phyloP scores from a whole-genome alignment of 768 basidiomycete genomes.

The Macrolepiota fuliginosa region DNA sequence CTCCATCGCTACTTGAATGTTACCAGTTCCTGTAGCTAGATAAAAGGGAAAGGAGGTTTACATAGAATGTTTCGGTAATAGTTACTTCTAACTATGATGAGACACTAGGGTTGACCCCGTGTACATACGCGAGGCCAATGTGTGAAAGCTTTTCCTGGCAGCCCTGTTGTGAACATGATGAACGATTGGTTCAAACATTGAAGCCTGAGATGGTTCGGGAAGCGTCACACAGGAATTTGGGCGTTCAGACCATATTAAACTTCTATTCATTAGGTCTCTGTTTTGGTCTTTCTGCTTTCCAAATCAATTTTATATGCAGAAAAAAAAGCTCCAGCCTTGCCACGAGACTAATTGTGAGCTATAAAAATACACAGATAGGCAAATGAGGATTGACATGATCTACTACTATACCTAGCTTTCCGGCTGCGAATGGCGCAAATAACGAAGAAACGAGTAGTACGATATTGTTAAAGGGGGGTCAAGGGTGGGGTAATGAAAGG shows the following conservation, averaged over 20 bases:
- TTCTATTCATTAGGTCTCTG: not conserved
- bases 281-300: constrained; percentile 9
- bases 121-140: not conserved
- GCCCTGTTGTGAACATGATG: not conserved
- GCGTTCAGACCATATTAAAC: no score
- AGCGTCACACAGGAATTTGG: not conserved
- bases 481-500: not conserved
- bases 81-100: not conserved
- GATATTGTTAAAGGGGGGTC: constrained; percentile 24
- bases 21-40: not conserved
- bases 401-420: constrained; percentile 48
- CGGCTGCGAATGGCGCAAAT: constrained; percentile 44
- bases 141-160: not conserved
- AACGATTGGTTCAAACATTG: not conserved
- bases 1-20: not conserved
- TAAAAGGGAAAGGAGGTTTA: not conserved
- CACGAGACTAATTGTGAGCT: constrained; percentile 20
- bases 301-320: constrained; percentile 9
- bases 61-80: not conserved
- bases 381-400: constrained; percentile 33
- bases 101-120: constrained; percentile 15
- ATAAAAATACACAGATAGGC: constrained; percentile 46
- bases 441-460: constrained; percentile 35
- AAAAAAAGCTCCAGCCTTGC: constrained; percentile 18
- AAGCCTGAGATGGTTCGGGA: not conserved